These are phyloP conservation scores for Wallacemonas sp. DNA, from an alignment of 208 protist species.

Conservation along the genomic window DNA sequence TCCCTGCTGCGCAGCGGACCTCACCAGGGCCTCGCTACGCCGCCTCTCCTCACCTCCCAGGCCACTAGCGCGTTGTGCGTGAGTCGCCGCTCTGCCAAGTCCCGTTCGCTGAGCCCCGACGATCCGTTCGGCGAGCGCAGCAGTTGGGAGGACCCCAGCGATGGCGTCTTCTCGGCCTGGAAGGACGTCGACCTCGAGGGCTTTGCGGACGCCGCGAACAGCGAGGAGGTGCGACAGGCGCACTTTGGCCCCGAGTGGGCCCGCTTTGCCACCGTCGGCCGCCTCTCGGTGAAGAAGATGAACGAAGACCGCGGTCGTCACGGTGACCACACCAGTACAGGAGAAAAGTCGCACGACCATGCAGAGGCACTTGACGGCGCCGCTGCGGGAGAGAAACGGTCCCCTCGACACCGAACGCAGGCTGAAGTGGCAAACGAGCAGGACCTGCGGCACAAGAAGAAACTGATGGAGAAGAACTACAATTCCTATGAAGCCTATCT, in stretches of 20 bases:
- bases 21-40: no score
- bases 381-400: no score
- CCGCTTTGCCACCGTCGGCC: slow-evolving; percentile 65
- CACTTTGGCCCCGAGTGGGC: slow-evolving; percentile 87
- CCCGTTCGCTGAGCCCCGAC: slow-evolving; percentile 52
- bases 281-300: slow-evolving; percentile 65
- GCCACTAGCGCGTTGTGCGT: neutral
- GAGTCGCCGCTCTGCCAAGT: slow-evolving; percentile 21
- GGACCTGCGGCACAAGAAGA: slow-evolving; percentile 38
- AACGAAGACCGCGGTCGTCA: slow-evolving; percentile 37
- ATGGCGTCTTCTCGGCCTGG: slow-evolving; percentile 70
- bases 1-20: no score
- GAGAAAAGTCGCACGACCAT: no score
- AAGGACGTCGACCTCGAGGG: slow-evolving; percentile 61
- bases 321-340: neutral
- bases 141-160: slow-evolving; percentile 62
- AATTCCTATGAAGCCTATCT: slow-evolving; percentile 71
- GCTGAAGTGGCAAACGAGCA: slow-evolving; percentile 33
- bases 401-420: no score
- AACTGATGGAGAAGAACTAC: slow-evolving; percentile 64
- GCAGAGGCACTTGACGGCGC: no score
- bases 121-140: slow-evolving; percentile 80
- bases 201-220: slow-evolving; percentile 65
- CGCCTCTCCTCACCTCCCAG: no score
- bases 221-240: slow-evolving; percentile 58